A percentile compares a stretch with the other conserved stretches of the same genome.
These are phyloP conservation scores for Calycina marina DNA, from an alignment of 2,329 filamentous ascomycete genomes.

Conservation along the genomic window DNA sequence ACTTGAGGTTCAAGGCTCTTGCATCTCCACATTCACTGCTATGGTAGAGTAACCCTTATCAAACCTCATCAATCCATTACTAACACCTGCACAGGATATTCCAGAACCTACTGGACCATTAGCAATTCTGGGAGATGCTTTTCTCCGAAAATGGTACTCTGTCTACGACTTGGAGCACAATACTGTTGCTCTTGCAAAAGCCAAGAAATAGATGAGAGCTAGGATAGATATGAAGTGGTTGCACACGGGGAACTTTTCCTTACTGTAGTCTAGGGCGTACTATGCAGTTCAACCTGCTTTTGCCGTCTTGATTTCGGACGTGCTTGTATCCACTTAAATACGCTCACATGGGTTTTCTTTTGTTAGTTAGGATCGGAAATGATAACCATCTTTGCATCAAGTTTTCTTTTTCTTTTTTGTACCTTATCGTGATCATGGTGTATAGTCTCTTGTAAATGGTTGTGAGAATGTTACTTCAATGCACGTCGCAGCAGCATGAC, in stretches of 20 bases:
- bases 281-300: background rate
- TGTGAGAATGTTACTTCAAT: no score
- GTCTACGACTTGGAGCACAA: conserved; percentile 89
- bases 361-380: background rate
- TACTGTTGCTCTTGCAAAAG: conserved; percentile 76
- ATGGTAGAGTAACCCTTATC: conserved; percentile 48
- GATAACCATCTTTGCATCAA: background rate
- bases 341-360: background rate
- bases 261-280: conserved; percentile 14
- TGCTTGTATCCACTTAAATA: conserved; percentile 1
- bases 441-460: no score
- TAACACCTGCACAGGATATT: conserved; percentile 42
- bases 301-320: background rate
- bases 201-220: conserved; percentile 34
- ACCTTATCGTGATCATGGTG: no score
- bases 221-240: conserved; percentile 8
- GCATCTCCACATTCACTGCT: conserved; percentile 94
- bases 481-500: no score
- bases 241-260: conserved; percentile 6
- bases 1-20: conserved; percentile 85
- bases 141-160: conserved; percentile 80
- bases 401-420: no score
- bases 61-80: background rate
- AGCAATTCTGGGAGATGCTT: conserved; percentile 83
- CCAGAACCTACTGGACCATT: conserved; percentile 79